Percentiles rank a stretch among this genome's conserved stretches.
Evolutionary conservation across 441 rosid species (phyloP).

Genomic region (Syzygium syzygioides): DNA sequence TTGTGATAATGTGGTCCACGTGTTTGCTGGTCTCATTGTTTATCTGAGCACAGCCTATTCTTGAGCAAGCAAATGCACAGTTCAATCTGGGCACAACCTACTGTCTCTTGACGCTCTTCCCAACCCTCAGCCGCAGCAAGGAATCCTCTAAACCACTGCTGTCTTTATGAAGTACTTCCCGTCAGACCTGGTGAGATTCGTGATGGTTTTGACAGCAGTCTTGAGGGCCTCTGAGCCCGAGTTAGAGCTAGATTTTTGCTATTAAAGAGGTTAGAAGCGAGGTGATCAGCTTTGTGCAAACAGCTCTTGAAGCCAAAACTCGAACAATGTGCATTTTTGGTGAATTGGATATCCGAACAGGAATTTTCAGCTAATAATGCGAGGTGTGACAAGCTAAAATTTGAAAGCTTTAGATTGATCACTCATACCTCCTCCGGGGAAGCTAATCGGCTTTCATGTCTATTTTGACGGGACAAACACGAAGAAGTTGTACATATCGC

Average conservation of each 20-base stretch:
- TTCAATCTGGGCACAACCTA: not conserved
- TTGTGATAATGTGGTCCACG: not conserved
- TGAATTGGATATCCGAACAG: not conserved
- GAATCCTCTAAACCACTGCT: not conserved
- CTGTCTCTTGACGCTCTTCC: not conserved
- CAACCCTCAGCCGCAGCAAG: not conserved
- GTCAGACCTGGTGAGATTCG: not conserved
- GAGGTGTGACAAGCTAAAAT: not conserved
- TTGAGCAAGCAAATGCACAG: not conserved
- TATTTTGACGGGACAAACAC: not conserved
- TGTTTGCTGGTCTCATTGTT: not conserved
- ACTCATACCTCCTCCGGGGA: not conserved
- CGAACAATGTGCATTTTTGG: not conserved
- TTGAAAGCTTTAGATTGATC: not conserved
- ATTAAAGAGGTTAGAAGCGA: not conserved
- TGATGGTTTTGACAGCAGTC: not conserved
- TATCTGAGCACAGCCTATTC: not conserved
- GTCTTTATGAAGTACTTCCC: not conserved
- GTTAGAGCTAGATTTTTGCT: not conserved
- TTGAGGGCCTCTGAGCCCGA: not conserved
- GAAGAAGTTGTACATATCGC: not conserved
- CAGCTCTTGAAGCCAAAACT: not conserved
- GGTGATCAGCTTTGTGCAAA: not conserved
- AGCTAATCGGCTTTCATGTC: not conserved
- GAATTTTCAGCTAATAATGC: not conserved